phyloP scores from a whole-genome alignment of 805 yeast species.

The Candida ortonii region DNA sequence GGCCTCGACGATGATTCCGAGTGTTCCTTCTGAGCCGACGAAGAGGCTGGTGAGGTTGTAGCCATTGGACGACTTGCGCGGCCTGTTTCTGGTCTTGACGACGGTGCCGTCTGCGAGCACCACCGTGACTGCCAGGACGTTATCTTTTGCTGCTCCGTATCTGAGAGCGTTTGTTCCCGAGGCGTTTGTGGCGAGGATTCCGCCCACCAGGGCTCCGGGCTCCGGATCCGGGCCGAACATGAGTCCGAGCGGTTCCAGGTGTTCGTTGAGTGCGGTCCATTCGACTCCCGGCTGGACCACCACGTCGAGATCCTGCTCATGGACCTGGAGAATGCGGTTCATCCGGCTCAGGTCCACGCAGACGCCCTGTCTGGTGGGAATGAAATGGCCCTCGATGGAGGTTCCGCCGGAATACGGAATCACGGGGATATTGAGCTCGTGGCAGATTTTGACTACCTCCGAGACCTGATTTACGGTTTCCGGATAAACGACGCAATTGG shows the following conservation, averaged over 20 bases:
- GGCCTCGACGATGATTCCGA: conserved; percentile 76
- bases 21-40: conserved; percentile 75
- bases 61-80: conserved; percentile 77
- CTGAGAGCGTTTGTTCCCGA: conserved; percentile 78
- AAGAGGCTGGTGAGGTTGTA: conserved; percentile 74
- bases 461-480: conserved; percentile 64
- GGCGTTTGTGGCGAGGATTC: conserved; percentile 72
- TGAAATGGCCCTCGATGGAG: conserved; percentile 74
- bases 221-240: conserved; percentile 77
- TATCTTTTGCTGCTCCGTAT: conserved; percentile 78
- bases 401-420: conserved; percentile 77
- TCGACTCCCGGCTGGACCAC: conserved; percentile 79
- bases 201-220: conserved; percentile 77
- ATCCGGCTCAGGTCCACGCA: conserved; percentile 59
- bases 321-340: conserved; percentile 55
- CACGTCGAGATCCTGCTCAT: conserved; percentile 65
- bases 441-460: conserved; percentile 57
- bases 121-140: conserved; percentile 63
- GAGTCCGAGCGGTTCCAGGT: conserved; percentile 45
- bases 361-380: conserved; percentile 64
- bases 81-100: conserved; percentile 69
- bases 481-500: conserved; percentile 57
- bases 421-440: conserved; percentile 61
- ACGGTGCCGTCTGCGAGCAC: conserved; percentile 80
- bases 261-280: conserved; percentile 67